phyloP scores from a whole-genome alignment of 75 land plant species.

The Pinus tabuliformis region DNA sequence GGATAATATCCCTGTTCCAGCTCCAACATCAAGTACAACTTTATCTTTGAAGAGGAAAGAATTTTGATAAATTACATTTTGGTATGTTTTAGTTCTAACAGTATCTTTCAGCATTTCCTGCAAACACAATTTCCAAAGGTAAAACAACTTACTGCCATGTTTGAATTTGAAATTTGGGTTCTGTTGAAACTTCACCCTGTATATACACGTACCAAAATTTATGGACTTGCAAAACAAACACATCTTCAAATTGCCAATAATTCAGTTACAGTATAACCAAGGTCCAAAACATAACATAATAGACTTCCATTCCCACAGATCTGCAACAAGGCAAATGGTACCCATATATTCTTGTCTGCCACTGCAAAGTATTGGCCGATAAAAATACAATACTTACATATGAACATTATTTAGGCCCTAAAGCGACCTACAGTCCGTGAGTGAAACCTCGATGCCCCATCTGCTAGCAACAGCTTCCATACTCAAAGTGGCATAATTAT shows the following conservation, averaged over 20 bases:
- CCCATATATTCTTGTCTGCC: neutral
- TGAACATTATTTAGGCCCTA: neutral
- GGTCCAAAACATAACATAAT: no score
- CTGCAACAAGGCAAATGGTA: no score
- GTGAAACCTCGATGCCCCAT: neutral
- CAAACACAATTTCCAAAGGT: conserved; percentile 6
- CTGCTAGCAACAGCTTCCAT: neutral
- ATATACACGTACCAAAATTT: neutral
- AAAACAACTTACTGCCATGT: neutral
- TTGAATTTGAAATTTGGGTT: neutral
- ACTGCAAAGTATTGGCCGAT: neutral
- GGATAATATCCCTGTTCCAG: conserved; percentile 96
- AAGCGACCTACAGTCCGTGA: neutral
- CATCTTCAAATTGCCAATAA: neutral
- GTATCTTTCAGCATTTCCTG: conserved; percentile 99
- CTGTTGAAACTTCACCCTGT: neutral
- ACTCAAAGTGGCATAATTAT: no score
- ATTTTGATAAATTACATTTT: conserved; percentile 92
- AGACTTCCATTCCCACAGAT: no score
- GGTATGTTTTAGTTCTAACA: conserved; percentile 93
- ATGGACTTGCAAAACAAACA: neutral
- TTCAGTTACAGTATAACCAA: neutral
- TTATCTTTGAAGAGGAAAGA: conserved; percentile 91
- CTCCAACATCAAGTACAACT: conserved; percentile 96
- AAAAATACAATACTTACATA: neutral